Percentiles rank a stretch among this genome's conserved stretches.
These are phyloP conservation scores for Trichoderma sp. DNA, from an alignment of 2,329 filamentous ascomycete genomes.

Conservation along the genomic window DNA sequence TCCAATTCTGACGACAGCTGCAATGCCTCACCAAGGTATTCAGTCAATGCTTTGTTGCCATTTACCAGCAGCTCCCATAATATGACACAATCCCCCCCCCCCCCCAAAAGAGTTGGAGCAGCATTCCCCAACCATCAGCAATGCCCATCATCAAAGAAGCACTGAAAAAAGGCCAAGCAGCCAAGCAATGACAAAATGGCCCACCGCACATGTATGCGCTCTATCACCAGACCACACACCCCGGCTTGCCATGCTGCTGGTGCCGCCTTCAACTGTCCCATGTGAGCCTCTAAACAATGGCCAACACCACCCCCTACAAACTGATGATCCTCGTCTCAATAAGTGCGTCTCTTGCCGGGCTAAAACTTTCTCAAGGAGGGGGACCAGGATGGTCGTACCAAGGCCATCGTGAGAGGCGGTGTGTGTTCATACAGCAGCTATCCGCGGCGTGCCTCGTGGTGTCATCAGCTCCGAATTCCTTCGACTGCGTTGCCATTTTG, in stretches of 20 bases:
- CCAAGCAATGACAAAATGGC: background rate
- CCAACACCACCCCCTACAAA: conserved; percentile 5
- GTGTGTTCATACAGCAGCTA: conserved; percentile 16
- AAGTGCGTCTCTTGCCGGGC: conserved; percentile 10
- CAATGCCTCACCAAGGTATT: too few species aligned
- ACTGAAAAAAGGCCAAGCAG: too few species aligned
- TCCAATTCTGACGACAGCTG: too few species aligned
- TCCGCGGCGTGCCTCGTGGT: conserved; percentile 9
- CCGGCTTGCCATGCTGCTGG: background rate
- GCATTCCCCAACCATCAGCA: conserved; percentile 1
- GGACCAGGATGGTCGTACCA: background rate
- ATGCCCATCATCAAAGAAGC: background rate
- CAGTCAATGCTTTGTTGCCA: too few species aligned
- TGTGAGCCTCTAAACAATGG: conserved; percentile 10
- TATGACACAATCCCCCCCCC: too few species aligned
- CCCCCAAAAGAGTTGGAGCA: background rate
- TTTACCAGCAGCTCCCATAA: background rate
- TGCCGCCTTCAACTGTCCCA: background rate
- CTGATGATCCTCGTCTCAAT: background rate
- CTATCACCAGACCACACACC: conserved; percentile 20
- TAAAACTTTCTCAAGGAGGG: conserved; percentile 4
- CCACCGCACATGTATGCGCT: conserved; percentile 19
- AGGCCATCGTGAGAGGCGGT: conserved; percentile 15
- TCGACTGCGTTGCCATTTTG: background rate
- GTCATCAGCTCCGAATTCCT: background rate